Evolutionary conservation across 2,329 filamentous ascomycete genomes (phyloP), one percentile per base, ranked within the genome.

Genomic region (Colletotrichum somersetense): DNA sequence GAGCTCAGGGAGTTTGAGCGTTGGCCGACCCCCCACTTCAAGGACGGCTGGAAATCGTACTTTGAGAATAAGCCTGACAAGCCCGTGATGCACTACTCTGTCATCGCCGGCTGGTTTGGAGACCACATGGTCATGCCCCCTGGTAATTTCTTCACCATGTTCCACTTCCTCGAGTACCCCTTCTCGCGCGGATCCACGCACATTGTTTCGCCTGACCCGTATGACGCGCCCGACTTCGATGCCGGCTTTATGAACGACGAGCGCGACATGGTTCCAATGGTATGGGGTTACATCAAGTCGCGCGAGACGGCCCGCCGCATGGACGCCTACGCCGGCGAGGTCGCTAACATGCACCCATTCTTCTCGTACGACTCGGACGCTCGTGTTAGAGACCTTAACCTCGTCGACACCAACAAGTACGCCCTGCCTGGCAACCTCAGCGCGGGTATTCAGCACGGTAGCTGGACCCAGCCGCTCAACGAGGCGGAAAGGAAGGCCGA

Each of bases 1-100:
- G 93, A 95, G 77, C 85, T 93, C 23, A 85, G 87, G 62, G 84
- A 90, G 76, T 92, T 95, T 81, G 90, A 92, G 79, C 87, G 80
- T 8, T 94, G 93, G 92, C 92, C 93, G 0, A 93, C 89, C 59
- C 89, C 89, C 14, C 90, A 94, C 65, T 96, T 96, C 84, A 87
- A 87, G 57, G 87, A 88, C 8, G 92, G 92, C 2, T 96, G 92
- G 92, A 90, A 95, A 76, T 91, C 88, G 66, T 95, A 96, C 83
- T 96, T 95, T 82, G 92, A 94, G 84, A 83, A 95, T 79, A 95
- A 95, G 84, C 92, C 92, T 1, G 92, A 95, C 81, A 95, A 95
- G 86, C 93, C 93, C 0, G 92, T 95, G 55, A 95, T 95, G 93
- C 93, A 95, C 79, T 95, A 95, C 82, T 92, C 88, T 1, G 89